These are phyloP conservation scores for Nicotiana rustica DNA, from an alignment of 305 asterid species.

Conservation along the genomic window DNA sequence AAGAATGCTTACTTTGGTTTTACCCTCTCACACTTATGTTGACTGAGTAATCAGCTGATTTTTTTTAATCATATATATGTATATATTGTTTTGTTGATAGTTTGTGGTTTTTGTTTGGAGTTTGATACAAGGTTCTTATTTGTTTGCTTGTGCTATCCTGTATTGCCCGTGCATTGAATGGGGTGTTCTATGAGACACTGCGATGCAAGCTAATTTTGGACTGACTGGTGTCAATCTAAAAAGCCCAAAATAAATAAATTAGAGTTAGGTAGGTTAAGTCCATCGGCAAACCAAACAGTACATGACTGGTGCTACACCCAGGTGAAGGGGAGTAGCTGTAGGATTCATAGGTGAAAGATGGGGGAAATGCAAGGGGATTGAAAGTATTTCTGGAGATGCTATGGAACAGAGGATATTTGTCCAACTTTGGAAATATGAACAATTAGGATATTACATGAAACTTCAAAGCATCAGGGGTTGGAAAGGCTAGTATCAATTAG, in stretches of 20 bases:
- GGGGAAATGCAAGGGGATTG: neutral
- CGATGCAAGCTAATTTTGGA: neutral
- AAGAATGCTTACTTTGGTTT: neutral
- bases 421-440: slow-evolving; percentile 14
- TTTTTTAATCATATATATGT: neutral
- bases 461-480: neutral
- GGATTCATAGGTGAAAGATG: neutral
- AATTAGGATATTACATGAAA: neutral
- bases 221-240: neutral
- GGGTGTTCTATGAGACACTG: neutral
- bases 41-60: slow-evolving; percentile 5
- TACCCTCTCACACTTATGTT: neutral
- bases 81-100: neutral
- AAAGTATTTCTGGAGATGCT: neutral
- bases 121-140: slow-evolving; percentile 4
- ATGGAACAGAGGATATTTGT: neutral
- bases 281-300: neutral
- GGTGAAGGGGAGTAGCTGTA: neutral
- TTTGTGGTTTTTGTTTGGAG: slow-evolving; percentile 6
- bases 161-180: neutral
- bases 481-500: neutral
- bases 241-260: no score
- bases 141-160: neutral
- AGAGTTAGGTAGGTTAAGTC: slow-evolving; percentile 12
- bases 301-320: neutral